A percentile compares a stretch with the other conserved stretches of the same genome.
phyloP scores from a whole-genome alignment of 2,329 filamentous ascomycete genomes.

The Aspergillus pseudonomiae region DNA sequence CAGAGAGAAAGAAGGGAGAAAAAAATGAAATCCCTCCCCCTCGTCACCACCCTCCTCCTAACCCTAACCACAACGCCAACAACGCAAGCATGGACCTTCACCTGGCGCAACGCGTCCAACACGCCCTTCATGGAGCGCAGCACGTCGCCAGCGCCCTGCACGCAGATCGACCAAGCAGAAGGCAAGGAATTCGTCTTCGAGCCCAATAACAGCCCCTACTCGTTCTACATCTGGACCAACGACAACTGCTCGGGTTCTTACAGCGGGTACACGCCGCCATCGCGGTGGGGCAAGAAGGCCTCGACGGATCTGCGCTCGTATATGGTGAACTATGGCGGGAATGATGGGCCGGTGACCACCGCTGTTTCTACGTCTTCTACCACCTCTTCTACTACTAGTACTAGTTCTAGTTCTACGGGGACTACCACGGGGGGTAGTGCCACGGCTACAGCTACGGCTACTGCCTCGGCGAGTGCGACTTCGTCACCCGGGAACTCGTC shows the following conservation, averaged over 20 bases:
- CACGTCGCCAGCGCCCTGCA: slow-evolving; percentile 4
- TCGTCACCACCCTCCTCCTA: not conserved
- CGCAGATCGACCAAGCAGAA: slow-evolving; percentile 13
- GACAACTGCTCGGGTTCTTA: slow-evolving; percentile 10
- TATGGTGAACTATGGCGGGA: slow-evolving; percentile 12
- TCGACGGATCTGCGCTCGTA: slow-evolving; percentile 12
- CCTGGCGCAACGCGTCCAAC: slow-evolving; percentile 12
- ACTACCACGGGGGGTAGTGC: not conserved
- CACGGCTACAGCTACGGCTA: not conserved
- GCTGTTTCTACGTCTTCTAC: not conserved
- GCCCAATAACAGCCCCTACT: slow-evolving; percentile 5
- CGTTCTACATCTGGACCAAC: slow-evolving; percentile 14
- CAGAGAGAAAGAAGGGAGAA: not conserved
- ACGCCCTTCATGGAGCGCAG: slow-evolving; percentile 4
- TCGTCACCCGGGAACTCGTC: not conserved
- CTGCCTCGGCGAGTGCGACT: not conserved
- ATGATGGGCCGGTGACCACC: not conserved
- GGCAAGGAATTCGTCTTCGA: slow-evolving; percentile 12
- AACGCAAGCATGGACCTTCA: slow-evolving; percentile 15
- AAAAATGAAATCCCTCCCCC: not conserved
- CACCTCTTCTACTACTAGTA: not conserved
- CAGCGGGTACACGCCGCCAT: slow-evolving; percentile 11
- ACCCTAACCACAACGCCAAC: not conserved
- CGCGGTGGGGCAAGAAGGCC: slow-evolving; percentile 10
- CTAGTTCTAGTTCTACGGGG: not conserved